phyloP scores from a whole-genome alignment of 2,329 filamentous ascomycete species.

The Microdochium trichocladiopsis region DNA sequence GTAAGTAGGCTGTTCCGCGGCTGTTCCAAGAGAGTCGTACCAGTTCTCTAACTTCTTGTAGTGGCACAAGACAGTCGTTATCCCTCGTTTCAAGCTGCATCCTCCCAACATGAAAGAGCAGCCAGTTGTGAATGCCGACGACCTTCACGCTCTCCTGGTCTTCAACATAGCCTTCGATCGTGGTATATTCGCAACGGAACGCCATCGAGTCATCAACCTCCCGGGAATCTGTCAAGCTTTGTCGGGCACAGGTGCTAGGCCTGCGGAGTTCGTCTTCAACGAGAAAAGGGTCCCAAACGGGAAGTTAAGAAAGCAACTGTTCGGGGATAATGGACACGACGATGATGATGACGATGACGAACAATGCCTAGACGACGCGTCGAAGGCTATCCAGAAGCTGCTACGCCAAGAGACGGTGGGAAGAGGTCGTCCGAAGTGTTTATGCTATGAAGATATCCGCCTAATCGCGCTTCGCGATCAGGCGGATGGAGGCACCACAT shows the following conservation, averaged over 20 bases:
- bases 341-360: too few relatives aligned
- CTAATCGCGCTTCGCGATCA: too few relatives aligned
- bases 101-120: background rate
- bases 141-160: background rate
- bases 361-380: too few relatives aligned
- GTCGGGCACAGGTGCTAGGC: background rate
- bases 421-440: too few relatives aligned
- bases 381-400: too few relatives aligned
- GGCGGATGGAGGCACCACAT: too few relatives aligned
- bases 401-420: too few relatives aligned
- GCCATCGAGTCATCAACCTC: background rate
- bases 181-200: background rate
- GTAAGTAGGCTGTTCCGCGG: background rate
- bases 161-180: background rate
- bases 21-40: background rate
- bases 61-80: background rate
- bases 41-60: background rate
- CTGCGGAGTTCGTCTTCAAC: background rate
- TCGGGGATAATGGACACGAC: too few relatives aligned
- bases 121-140: background rate
- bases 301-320: too few relatives aligned
- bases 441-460: too few relatives aligned
- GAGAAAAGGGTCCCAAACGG: too few relatives aligned
- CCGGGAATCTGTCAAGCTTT: background rate
- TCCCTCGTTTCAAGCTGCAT: background rate